Evolutionary conservation across 805 yeast genomes (phyloP).

Genomic region (Nakazawaea ambrosiae): DNA sequence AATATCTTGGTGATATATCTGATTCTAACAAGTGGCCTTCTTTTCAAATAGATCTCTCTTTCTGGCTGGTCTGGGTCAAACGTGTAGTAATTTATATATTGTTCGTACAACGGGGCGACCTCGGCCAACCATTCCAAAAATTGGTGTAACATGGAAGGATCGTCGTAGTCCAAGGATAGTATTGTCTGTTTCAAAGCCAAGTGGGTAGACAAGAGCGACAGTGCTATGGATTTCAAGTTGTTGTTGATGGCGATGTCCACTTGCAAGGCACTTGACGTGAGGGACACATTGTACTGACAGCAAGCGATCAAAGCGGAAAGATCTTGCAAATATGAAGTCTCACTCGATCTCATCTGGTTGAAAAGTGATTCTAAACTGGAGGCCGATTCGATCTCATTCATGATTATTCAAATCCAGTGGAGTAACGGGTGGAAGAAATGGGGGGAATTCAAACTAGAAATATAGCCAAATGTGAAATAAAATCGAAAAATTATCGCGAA

Average conservation of each 20-base stretch:
- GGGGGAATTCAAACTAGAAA: too few relatives aligned
- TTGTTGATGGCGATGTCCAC: slow-evolving; percentile 4
- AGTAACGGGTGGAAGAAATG: too few relatives aligned
- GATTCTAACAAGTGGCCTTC: slow-evolving; percentile 25
- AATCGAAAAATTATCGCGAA: too few relatives aligned
- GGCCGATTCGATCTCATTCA: too few relatives aligned
- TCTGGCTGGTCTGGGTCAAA: slow-evolving; percentile 17
- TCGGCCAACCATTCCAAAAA: slow-evolving; percentile 7
- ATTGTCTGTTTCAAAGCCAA: slow-evolving; percentile 1
- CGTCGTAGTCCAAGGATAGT: neutral
- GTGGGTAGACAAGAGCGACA: slow-evolving; percentile 1
- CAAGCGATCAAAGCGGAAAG: slow-evolving; percentile 4
- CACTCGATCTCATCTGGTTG: neutral
- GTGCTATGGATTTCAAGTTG: neutral
- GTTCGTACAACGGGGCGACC: slow-evolving; percentile 15
- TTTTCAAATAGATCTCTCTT: slow-evolving; percentile 20
- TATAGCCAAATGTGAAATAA: too few relatives aligned
- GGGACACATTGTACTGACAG: slow-evolving; percentile 1
- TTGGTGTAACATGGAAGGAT: neutral
- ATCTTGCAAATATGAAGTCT: slow-evolving; percentile 2
- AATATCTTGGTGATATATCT: slow-evolving; percentile 19
- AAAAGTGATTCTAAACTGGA: too few relatives aligned
- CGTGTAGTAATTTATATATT: slow-evolving; percentile 18
- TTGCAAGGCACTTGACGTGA: neutral
- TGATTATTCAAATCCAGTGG: too few relatives aligned